Base-by-base conservation (phyloP, 2,329 filamentous ascomycete genomes). In the Drechslera avenae region DNA sequence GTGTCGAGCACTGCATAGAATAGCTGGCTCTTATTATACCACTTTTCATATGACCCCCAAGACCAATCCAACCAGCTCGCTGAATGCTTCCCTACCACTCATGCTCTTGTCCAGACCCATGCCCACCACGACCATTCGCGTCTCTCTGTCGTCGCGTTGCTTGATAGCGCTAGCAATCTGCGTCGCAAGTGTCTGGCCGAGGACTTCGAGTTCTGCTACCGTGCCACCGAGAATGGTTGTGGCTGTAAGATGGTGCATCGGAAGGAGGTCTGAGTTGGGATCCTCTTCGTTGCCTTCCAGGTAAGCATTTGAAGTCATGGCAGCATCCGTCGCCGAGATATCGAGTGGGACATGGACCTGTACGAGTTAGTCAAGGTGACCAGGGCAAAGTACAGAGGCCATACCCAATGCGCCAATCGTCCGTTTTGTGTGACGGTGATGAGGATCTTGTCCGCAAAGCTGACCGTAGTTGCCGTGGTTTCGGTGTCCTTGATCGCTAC, bases 401-500 rank as follows among this genome's bases (percentile, higher is more conserved):
- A 46, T 79, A 97, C 91, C 94, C 94, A 99, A 80, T 97, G 94
- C 16, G 90, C 89, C 39, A 97, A 77, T 52, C 87, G 84, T 5
- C 92, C 93, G 54, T 87, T 84, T 76, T 97, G 94, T 0, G 89
- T 90, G 52, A 97, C 82, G 1, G 91, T 97, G 56, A 99, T 79
- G 63, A 99, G 77, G 64, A 99, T 91, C 75, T 91, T 96, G 81
- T 97, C 94, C 7, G 86, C 82, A 75, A 97, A 97, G 63, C 81
- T 84, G 46, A 91, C 79, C 9, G 82, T 81, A 32, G 85, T 86
- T 28, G 90, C 86, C 59, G 91, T 85, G 1, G 94, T 97, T 30
- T 81, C 73, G 17, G 87, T 73, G 23, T 85, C 86, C 56, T 87
- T 84, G 54, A 97, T 84, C 3, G 79, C 69, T 2, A 87, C 86